Evolutionary conservation across 2,329 filamentous ascomycete species (phyloP).

Genomic region (Diaporthe sp.): DNA sequence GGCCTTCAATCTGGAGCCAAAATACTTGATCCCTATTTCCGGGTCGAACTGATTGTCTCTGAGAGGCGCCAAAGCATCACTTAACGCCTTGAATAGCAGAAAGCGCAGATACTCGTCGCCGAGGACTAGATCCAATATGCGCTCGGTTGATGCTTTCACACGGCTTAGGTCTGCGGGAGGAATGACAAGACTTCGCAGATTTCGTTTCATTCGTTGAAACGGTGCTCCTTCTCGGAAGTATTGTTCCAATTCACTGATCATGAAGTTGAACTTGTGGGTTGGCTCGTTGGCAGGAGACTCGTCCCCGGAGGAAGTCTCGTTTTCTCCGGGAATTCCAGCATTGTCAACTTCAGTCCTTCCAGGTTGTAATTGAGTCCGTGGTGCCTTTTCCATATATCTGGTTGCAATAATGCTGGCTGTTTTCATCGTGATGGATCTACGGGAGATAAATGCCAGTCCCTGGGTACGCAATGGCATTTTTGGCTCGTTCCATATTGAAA

Average conservation of each 20-base stretch:
- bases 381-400: background rate
- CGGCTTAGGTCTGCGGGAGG: background rate
- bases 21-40: background rate
- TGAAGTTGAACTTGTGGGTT: background rate
- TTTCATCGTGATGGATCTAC: background rate
- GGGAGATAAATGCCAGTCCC: background rate
- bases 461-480: background rate
- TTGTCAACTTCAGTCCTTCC: background rate
- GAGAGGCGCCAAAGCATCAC: background rate
- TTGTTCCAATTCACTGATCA: background rate
- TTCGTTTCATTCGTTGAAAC: background rate
- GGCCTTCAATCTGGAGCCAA: background rate
- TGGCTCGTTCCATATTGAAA: too few relatives aligned
- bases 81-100: background rate
- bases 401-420: background rate
- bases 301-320: background rate
- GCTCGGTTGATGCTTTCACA: background rate
- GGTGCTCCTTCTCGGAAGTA: background rate
- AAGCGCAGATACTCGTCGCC: background rate
- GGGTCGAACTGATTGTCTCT: background rate
- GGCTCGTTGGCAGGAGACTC: background rate
- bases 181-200: background rate
- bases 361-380: background rate
- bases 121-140: background rate
- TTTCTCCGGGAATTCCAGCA: background rate